phyloP scores from a whole-genome alignment of 148 eudicot genomes.

The Spergularia marina region DNA sequence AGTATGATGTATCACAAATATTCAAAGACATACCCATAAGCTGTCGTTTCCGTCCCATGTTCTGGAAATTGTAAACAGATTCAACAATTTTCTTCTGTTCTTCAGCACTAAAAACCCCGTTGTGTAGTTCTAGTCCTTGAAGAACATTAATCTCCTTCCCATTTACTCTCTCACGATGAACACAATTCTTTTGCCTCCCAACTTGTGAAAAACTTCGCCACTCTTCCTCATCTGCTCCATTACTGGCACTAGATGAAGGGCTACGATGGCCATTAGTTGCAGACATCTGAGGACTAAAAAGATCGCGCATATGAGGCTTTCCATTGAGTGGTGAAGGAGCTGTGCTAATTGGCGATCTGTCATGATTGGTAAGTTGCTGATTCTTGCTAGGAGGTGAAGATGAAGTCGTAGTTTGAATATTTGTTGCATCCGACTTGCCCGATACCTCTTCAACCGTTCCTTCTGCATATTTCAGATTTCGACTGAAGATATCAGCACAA shows the following conservation, averaged over 20 bases:
- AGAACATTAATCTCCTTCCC: slow-evolving; percentile 48
- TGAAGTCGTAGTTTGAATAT: neutral
- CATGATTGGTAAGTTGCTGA: slow-evolving; percentile 12
- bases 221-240: slow-evolving; percentile 29
- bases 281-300: slow-evolving; percentile 10
- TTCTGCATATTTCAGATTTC: slow-evolving; percentile 16
- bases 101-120: slow-evolving; percentile 42
- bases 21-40: slow-evolving; percentile 47
- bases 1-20: neutral
- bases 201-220: slow-evolving; percentile 35
- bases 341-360: slow-evolving; percentile 4
- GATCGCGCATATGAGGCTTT: slow-evolving; percentile 24
- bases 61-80: slow-evolving; percentile 50
- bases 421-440: neutral
- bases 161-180: slow-evolving; percentile 40
- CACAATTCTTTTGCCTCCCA: slow-evolving; percentile 47
- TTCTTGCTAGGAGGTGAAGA: slow-evolving; percentile 4
- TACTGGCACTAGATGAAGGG: slow-evolving; percentile 15
- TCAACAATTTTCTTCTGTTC: slow-evolving; percentile 61
- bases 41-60: slow-evolving; percentile 49
- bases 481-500: too few species aligned
- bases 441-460: neutral
- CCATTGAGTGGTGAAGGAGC: slow-evolving; percentile 22
- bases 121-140: slow-evolving; percentile 62
- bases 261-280: slow-evolving; percentile 13